These are phyloP conservation scores for Calocera viscosa DNA, from an alignment of 768 basidiomycete genomes.

Conservation along the genomic window DNA sequence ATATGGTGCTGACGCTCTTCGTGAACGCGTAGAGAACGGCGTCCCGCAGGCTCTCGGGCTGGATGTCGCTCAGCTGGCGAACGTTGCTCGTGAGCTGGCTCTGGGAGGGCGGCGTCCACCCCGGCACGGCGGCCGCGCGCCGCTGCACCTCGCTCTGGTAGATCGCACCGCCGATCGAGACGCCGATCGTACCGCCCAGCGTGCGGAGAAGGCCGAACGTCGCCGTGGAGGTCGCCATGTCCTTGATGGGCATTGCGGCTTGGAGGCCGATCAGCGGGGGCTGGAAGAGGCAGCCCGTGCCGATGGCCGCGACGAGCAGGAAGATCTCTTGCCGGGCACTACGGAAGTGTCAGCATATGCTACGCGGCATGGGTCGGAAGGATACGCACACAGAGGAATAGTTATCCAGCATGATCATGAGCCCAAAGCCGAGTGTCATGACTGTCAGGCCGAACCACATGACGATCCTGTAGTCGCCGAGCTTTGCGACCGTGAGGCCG, in stretches of 20 bases:
- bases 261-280: constrained; percentile 59
- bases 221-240: constrained; percentile 72
- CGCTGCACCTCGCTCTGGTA: constrained; percentile 24
- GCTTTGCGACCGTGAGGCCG: constrained; percentile 46
- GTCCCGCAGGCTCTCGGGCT: constrained; percentile 35
- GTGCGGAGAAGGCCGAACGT: constrained; percentile 54
- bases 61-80: constrained; percentile 33
- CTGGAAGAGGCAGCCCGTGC: constrained; percentile 51
- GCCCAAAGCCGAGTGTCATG: constrained; percentile 53
- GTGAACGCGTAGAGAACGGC: constrained; percentile 51
- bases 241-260: constrained; percentile 75
- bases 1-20: constrained; percentile 47
- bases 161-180: constrained; percentile 22
- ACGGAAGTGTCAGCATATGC: not conserved
- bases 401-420: constrained; percentile 57
- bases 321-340: constrained; percentile 55
- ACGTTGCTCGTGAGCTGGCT: constrained; percentile 36
- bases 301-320: constrained; percentile 53
- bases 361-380: not conserved
- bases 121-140: constrained; percentile 31
- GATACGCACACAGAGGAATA: constrained; percentile 37
- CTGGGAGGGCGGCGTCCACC: constrained; percentile 25
- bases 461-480: constrained; percentile 44
- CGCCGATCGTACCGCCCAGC: constrained; percentile 22
- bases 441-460: constrained; percentile 43